phyloP scores from a whole-genome alignment of 805 yeast genomes.

The Diddensiella transvaalensis region DNA sequence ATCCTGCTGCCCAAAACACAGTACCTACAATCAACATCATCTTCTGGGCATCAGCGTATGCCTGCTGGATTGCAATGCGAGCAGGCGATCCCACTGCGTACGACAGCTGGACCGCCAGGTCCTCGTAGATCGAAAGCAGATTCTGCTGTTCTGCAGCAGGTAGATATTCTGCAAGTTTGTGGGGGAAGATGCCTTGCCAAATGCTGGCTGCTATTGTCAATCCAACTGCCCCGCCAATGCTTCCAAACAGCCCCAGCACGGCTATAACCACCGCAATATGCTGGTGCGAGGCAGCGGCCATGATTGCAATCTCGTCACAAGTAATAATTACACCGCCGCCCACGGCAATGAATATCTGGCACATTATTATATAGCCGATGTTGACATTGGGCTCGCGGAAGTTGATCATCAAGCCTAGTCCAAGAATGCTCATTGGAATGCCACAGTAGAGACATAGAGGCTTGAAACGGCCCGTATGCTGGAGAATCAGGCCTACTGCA shows the following conservation, averaged over 20 bases:
- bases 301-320: conserved; percentile 50
- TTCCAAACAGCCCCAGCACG: conserved; percentile 46
- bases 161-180: conserved; percentile 26
- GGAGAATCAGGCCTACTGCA: conserved; percentile 49
- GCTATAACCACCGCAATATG: conserved; percentile 54
- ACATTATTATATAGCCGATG: conserved; percentile 53
- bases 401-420: conserved; percentile 52
- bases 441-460: conserved; percentile 45
- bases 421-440: conserved; percentile 48
- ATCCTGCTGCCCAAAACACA: conserved; percentile 4
- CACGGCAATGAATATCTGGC: conserved; percentile 56
- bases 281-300: conserved; percentile 51
- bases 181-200: conserved; percentile 44
- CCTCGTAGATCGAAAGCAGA: conserved; percentile 15
- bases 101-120: conserved; percentile 9
- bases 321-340: conserved; percentile 63
- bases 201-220: conserved; percentile 56
- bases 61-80: conserved; percentile 17
- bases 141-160: conserved; percentile 26
- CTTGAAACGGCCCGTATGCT: conserved; percentile 47
- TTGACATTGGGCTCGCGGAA: conserved; percentile 47
- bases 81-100: conserved; percentile 12
- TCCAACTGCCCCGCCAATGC: conserved; percentile 58
- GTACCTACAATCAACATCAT: conserved; percentile 13
- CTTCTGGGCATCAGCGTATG: conserved; percentile 20